Evolutionary conservation across 345 rosid genomes (phyloP), one percentile per base, ranked within the genome.

Genomic region (Eucalyptus urophylla): DNA sequence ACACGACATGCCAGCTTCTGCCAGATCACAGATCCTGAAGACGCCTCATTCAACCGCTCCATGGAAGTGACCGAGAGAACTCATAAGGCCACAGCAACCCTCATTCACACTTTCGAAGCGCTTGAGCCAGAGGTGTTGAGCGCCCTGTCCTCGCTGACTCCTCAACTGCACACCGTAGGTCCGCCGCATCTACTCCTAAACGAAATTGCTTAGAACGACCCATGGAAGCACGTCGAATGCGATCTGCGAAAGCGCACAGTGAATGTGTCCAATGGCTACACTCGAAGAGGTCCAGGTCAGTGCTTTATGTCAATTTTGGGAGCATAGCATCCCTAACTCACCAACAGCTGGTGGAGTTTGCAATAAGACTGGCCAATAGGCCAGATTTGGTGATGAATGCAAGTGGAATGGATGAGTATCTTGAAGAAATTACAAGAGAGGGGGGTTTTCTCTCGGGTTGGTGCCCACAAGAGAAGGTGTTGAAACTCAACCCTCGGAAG

Each of bases 391-490:
- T 94, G 1, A 87, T 33, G 14, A 94, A 94, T 8, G 94, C 92
- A 6, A 72, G 89, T 5, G 91, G 93, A 2, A 43, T 93, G 11
- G 62, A 25, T 4, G 93, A 93, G 81, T 93, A 94, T 85, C 16
- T 92, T 72, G 76, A 24, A 1, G 92, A 92, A 90, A 67, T 67
- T 67, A 94, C 92, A 12, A 89, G 62, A 29, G 2, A 86, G 94
- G 53, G 91, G 53, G 3, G 17, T 8, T 11, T 94, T 17, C 3
- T 94, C n/a, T 86, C 92, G 8, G 88, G 89, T 76, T 95, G 97
- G 96, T 94, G 97, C 88, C 93, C 96, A 1, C 95, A 94, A 11
- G 94, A 92, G 80, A 86, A 92, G 87, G 95, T 95, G 24, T 90
- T 95, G 31, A 94, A 95, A 94, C 80, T 95, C 97, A 3, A 93